Percentiles rank a stretch among this genome's conserved stretches.
These are phyloP conservation scores for Talaromyces liani DNA, from an alignment of 495 filamentous ascomycete genomes.

Conservation along the genomic window DNA sequence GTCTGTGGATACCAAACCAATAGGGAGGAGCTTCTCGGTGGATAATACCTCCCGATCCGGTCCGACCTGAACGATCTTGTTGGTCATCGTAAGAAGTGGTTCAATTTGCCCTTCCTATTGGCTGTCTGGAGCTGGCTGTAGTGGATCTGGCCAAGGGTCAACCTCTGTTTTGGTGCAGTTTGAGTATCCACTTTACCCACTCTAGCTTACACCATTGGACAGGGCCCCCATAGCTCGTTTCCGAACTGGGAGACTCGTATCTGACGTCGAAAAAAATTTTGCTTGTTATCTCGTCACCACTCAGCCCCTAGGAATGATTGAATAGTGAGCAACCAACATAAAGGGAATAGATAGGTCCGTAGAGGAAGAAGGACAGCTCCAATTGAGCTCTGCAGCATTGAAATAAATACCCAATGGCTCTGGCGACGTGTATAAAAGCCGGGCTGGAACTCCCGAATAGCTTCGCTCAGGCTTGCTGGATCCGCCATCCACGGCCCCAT, in stretches of 20 bases:
- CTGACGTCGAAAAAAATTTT: constrained; percentile 2
- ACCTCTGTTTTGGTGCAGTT: constrained; percentile 1
- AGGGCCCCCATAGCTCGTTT: neutral
- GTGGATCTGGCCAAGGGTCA: neutral
- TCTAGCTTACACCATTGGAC: neutral
- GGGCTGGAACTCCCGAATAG: neutral
- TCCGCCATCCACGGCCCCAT: neutral
- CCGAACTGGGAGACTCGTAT: neutral
- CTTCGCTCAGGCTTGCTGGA: neutral
- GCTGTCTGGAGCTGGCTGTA: neutral
- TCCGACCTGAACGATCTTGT: neutral
- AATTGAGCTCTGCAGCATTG: neutral
- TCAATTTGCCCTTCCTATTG: neutral
- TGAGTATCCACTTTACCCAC: neutral
- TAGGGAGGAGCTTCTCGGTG: neutral
- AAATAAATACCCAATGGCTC: neutral
- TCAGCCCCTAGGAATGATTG: neutral
- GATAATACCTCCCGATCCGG: neutral
- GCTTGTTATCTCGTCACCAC: neutral
- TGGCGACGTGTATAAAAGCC: neutral
- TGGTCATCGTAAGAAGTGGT: neutral
- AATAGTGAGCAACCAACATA: neutral
- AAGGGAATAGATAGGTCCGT: neutral
- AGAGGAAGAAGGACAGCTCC: neutral
- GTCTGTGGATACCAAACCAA: neutral